Conservation (phyloP, 2,329 filamentous ascomycete species). For the Aureobasidium sp. region DNA sequence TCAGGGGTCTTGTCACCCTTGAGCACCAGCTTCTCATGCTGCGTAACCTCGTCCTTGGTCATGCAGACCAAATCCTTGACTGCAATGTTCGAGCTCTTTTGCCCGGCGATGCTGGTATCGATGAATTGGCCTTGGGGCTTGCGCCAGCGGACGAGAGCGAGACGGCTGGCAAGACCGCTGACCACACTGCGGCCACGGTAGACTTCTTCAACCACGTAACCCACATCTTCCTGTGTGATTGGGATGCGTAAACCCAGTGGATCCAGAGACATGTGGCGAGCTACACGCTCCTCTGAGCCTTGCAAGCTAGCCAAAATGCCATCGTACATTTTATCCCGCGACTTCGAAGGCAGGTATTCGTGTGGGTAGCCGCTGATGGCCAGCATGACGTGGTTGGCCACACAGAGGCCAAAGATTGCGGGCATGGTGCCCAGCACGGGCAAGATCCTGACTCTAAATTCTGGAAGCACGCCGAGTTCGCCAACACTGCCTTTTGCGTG, state of each 20-base stretch:
- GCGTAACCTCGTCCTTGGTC: slow-evolving; percentile 81
- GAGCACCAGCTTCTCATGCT: slow-evolving; percentile 75
- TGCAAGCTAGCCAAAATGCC: slow-evolving; percentile 70
- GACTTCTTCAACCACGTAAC: slow-evolving; percentile 84
- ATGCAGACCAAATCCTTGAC: slow-evolving; percentile 75
- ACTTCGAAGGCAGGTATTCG: slow-evolving; percentile 75
- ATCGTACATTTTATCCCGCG: slow-evolving; percentile 87
- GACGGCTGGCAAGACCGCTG: slow-evolving; percentile 70
- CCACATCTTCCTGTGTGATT: slow-evolving; percentile 70
- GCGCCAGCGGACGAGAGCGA: slow-evolving; percentile 76
- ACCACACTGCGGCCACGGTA: slow-evolving; percentile 76
- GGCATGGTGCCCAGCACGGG: slow-evolving; percentile 97
- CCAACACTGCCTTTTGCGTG: slow-evolving; percentile 78
- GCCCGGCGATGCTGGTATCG: slow-evolving; percentile 60
- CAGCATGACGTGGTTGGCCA: slow-evolving; percentile 89
- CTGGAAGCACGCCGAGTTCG: slow-evolving; percentile 80
- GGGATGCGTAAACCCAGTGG: slow-evolving; percentile 71
- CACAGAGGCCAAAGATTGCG: slow-evolving; percentile 84
- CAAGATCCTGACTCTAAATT: slow-evolving; percentile 90
- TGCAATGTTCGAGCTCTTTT: slow-evolving; percentile 65
- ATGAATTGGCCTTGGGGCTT: slow-evolving; percentile 57
- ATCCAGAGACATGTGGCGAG: slow-evolving; percentile 47
- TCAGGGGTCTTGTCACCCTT: slow-evolving; percentile 59
- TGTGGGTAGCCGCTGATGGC: slow-evolving; percentile 74
- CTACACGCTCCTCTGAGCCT: slow-evolving; percentile 69